A percentile compares a stretch with the other conserved stretches of the same genome.
Evolutionary conservation across 208 protist species (phyloP).

Genomic region (Sergeia podlipaevii): DNA sequence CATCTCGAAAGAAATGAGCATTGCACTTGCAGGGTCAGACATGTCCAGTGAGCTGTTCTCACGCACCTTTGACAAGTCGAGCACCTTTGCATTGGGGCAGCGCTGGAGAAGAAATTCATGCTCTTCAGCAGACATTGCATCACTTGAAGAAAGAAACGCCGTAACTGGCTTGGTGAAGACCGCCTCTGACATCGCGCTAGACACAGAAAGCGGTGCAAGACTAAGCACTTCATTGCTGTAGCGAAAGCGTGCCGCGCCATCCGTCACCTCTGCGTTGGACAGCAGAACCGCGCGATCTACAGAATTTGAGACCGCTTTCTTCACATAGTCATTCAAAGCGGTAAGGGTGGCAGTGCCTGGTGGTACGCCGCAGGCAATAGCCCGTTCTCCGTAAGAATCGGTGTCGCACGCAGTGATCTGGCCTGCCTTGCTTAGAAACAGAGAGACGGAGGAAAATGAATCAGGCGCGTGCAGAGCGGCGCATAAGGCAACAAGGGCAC

Average conservation of each 20-base stretch:
- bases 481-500: constrained; percentile 55
- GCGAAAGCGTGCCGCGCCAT: constrained; percentile 29
- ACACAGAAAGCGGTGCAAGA: constrained; percentile 14
- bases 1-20: constrained; percentile 44
- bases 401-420: constrained; percentile 46
- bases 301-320: constrained; percentile 25
- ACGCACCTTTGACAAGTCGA: constrained; percentile 8
- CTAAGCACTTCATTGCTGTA: constrained; percentile 33
- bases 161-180: constrained; percentile 38
- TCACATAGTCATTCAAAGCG: constrained; percentile 44
- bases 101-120: constrained; percentile 19
- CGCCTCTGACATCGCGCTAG: constrained; percentile 5
- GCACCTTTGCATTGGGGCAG: constrained; percentile 31
- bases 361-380: constrained; percentile 23
- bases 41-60: background rate
- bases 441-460: constrained; percentile 42
- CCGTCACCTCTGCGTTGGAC: constrained; percentile 30
- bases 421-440: constrained; percentile 49
- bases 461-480: constrained; percentile 59
- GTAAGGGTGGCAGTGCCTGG: constrained; percentile 12
- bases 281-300: constrained; percentile 54
- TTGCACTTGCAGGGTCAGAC: constrained; percentile 2
- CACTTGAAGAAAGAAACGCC: constrained; percentile 26
- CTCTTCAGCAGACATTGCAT: constrained; percentile 11
- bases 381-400: constrained; percentile 14